Conservation (phyloP, 306 rosid genomes). For the Pueraria montana region DNA sequence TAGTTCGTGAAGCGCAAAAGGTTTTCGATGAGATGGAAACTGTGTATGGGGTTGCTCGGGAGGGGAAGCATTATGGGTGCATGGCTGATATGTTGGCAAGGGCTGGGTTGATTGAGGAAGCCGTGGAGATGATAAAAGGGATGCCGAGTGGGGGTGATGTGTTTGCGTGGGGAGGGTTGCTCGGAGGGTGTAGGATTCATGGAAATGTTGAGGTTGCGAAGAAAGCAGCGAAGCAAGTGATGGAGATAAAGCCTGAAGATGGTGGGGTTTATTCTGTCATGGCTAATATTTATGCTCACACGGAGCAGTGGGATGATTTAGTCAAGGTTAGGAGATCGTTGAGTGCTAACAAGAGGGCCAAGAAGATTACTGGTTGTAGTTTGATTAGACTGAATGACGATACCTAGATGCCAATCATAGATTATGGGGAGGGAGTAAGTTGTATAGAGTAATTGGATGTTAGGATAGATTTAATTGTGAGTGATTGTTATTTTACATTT, state of each 20-base stretch:
- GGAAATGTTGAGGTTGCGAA: slow-evolving; percentile 74
- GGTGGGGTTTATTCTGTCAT: slow-evolving; percentile 82
- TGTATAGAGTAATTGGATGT: slow-evolving; percentile 14
- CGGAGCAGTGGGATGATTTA: slow-evolving; percentile 76
- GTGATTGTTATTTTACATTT: neutral
- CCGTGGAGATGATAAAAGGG: slow-evolving; percentile 60
- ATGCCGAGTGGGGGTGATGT: slow-evolving; percentile 83
- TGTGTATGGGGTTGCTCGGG: slow-evolving; percentile 61
- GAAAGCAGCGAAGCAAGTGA: slow-evolving; percentile 74
- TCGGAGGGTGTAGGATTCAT: slow-evolving; percentile 82
- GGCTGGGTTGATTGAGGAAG: slow-evolving; percentile 77
- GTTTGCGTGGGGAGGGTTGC: slow-evolving; percentile 84
- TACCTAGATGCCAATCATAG: slow-evolving; percentile 19
- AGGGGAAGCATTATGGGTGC: slow-evolving; percentile 80
- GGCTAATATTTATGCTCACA: slow-evolving; percentile 76
- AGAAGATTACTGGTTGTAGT: slow-evolving; percentile 70
- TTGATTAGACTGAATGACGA: slow-evolving; percentile 56
- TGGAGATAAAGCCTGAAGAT: slow-evolving; percentile 82
- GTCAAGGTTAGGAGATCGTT: slow-evolving; percentile 64
- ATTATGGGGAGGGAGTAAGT: neutral
- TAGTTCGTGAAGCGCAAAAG: slow-evolving; percentile 65
- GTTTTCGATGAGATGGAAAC: slow-evolving; percentile 73
- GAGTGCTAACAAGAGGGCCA: slow-evolving; percentile 60
- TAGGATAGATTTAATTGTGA: neutral
- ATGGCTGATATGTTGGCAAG: slow-evolving; percentile 84